Conservation (phyloP, 2,329 filamentous ascomycete genomes). For the Sporothrix humicola region DNA sequence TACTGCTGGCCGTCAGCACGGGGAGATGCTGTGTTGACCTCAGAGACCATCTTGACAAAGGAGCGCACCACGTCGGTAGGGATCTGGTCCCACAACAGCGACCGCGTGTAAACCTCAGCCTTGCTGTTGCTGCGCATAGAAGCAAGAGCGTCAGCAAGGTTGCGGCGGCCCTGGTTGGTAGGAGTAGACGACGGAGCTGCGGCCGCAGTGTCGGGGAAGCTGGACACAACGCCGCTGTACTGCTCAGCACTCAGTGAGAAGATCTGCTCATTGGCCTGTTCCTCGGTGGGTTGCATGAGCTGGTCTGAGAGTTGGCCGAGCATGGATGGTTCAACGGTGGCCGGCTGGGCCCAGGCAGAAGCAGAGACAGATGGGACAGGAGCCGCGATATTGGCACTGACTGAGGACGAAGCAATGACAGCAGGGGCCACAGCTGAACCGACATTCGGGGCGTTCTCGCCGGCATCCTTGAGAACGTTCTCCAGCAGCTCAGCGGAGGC, state of each 20-base stretch:
- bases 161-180: constrained; percentile 70
- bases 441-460: constrained; percentile 51
- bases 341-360: constrained; percentile 16
- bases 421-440: not conserved
- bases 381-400: not conserved
- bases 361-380: not conserved
- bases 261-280: constrained; percentile 85
- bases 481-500: constrained; percentile 79
- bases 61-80: constrained; percentile 88
- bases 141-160: constrained; percentile 79
- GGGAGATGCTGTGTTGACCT: constrained; percentile 59
- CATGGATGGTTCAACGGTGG: constrained; percentile 61
- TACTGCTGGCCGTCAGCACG: constrained; percentile 30
- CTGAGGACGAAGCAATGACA: constrained; percentile 23
- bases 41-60: constrained; percentile 88
- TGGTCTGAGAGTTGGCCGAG: constrained; percentile 71
- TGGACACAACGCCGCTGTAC: constrained; percentile 81
- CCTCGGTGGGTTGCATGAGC: constrained; percentile 75
- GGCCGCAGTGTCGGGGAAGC: constrained; percentile 40
- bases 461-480: constrained; percentile 81
- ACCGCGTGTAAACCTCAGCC: constrained; percentile 91
- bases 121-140: constrained; percentile 76
- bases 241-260: constrained; percentile 86
- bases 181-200: constrained; percentile 54
- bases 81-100: constrained; percentile 92